Percentiles rank a stretch among this genome's conserved stretches.
phyloP scores from a whole-genome alignment of 768 basidiomycete species.

The Hypholoma sublateritium region DNA sequence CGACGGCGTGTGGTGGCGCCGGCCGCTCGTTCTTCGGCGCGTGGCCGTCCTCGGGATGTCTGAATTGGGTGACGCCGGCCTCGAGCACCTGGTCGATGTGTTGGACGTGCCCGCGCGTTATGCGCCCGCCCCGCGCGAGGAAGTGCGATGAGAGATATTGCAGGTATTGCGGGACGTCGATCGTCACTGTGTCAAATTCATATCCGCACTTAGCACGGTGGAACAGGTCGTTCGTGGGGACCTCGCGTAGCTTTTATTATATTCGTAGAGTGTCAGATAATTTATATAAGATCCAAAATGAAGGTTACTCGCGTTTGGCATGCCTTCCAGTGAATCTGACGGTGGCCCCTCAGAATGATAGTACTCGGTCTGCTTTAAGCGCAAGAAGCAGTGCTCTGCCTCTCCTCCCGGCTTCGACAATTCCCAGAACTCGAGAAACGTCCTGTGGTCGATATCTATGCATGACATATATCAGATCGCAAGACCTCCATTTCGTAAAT shows the following conservation, averaged over 20 bases:
- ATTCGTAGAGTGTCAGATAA: not conserved
- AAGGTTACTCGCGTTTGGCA: slow-evolving; percentile 46
- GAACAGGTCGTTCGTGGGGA: slow-evolving; percentile 41
- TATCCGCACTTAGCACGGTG: slow-evolving; percentile 43
- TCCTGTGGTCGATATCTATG: slow-evolving; percentile 68
- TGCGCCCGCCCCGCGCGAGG: slow-evolving; percentile 49
- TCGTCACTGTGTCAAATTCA: slow-evolving; percentile 59
- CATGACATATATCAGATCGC: slow-evolving; percentile 39
- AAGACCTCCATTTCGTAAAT: not conserved
- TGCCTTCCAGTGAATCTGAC: slow-evolving; percentile 42
- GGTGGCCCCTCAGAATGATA: slow-evolving; percentile 37
- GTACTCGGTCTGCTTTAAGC: slow-evolving; percentile 61
- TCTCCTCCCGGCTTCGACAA: slow-evolving; percentile 57
- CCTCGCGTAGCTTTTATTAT: slow-evolving; percentile 23
- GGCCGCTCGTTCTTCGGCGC: not conserved
- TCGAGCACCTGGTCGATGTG: slow-evolving; percentile 60
- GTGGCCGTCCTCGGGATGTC: slow-evolving; percentile 5
- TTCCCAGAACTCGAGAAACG: slow-evolving; percentile 70
- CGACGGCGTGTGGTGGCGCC: slow-evolving; percentile 42
- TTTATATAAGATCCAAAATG: not conserved
- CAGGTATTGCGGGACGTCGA: slow-evolving; percentile 64
- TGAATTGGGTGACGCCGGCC: slow-evolving; percentile 31
- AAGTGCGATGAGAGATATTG: slow-evolving; percentile 64
- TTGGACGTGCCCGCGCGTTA: slow-evolving; percentile 49
- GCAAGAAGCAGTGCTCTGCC: slow-evolving; percentile 63